phyloP scores from a whole-genome alignment of 164 flowering plant species.

The Paratinospora sagittata region DNA sequence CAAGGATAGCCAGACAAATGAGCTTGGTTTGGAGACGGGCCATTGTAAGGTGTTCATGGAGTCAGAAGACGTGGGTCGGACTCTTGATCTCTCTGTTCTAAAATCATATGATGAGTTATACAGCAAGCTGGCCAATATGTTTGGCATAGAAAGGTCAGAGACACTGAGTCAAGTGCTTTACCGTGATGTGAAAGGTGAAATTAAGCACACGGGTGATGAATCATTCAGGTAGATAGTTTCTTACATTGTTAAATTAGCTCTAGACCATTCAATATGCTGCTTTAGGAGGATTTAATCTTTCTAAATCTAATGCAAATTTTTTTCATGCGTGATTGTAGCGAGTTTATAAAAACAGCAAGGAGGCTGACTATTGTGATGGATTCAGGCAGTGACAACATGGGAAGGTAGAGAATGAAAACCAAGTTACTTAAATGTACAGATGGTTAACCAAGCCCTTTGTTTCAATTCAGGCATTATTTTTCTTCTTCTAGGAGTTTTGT shows the following conservation, averaged over 20 bases:
- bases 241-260: not conserved
- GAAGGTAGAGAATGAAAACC: slow-evolving; percentile 28
- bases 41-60: slow-evolving; percentile 68
- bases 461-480: slow-evolving; percentile 17
- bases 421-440: slow-evolving; percentile 42
- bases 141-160: slow-evolving; percentile 39
- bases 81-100: slow-evolving; percentile 51
- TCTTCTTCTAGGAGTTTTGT: slow-evolving; percentile 11
- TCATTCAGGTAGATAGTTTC: slow-evolving; percentile 43
- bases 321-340: slow-evolving; percentile 39
- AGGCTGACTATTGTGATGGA: slow-evolving; percentile 63
- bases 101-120: slow-evolving; percentile 50
- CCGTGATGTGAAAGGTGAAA: slow-evolving; percentile 30
- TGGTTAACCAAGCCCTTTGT: slow-evolving; percentile 21
- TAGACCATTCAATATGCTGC: not conserved
- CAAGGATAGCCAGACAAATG: slow-evolving; percentile 25
- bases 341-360: slow-evolving; percentile 51
- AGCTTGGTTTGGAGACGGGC: slow-evolving; percentile 34
- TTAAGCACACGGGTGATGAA: slow-evolving; percentile 52
- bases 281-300: not conserved
- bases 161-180: slow-evolving; percentile 38
- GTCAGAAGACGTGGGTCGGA: slow-evolving; percentile 56
- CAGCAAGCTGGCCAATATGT: slow-evolving; percentile 44
- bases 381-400: slow-evolving; percentile 49
- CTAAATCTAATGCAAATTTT: not conserved